Conservation (phyloP, 306 rosid genomes). For the Quercus variabilis region DNA sequence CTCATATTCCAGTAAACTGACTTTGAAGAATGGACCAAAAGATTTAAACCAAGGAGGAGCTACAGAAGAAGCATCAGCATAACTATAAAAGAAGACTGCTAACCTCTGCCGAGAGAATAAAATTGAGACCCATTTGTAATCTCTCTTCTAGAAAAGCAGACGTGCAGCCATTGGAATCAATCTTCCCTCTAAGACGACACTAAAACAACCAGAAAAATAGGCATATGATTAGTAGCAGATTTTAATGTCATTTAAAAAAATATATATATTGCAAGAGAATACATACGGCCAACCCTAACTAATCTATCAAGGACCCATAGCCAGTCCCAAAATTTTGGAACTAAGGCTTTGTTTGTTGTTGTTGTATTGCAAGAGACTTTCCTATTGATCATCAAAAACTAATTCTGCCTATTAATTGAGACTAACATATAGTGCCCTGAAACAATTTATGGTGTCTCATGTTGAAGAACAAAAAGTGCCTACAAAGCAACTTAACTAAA, state of each 20-base stretch:
- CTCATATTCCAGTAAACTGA: not conserved
- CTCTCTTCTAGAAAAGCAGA: slow-evolving; percentile 93
- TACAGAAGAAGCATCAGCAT: not conserved
- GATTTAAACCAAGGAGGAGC: not conserved
- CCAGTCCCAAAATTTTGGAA: no score
- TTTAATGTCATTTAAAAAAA: not conserved
- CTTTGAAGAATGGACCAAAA: not conserved
- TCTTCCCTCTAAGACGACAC: slow-evolving; percentile 91
- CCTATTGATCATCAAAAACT: not conserved
- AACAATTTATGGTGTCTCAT: no score
- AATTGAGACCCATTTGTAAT: slow-evolving; percentile 67
- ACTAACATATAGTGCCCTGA: no score
- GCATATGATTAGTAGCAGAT: not conserved
- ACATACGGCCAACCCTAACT: no score
- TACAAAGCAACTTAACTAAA: no score
- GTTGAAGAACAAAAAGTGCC: no score
- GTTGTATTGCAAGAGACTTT: not conserved
- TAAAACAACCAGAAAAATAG: slow-evolving; percentile 31
- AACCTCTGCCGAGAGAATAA: slow-evolving; percentile 74
- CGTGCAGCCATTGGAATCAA: slow-evolving; percentile 73
- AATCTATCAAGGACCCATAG: no score
- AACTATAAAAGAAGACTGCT: not conserved
- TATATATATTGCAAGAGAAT: no score
- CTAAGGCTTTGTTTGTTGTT: no score
- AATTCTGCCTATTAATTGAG: not conserved